Base-by-base conservation (phyloP, 2,329 filamentous ascomycete genomes). In the Graphium sp. region DNA sequence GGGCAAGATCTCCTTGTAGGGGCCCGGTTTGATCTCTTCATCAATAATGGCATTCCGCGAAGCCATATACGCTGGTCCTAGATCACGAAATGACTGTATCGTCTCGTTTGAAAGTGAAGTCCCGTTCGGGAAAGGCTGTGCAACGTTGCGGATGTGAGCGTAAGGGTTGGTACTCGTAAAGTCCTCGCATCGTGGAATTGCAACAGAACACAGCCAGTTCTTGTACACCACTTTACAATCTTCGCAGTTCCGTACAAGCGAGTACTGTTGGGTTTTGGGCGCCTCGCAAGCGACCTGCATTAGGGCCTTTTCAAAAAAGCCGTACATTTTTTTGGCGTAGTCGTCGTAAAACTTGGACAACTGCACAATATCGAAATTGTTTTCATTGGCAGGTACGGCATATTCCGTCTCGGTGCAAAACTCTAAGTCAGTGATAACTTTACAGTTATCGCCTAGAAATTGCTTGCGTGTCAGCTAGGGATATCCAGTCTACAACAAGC, bases 331-430 rank as follows among this genome's bases (percentile, higher is more conserved):
- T 14, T 55, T 49, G 6, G 87, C 82, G 43, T 80, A 71, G 24
- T 69, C 53, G 49, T 98, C 87, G 56, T 95, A 98, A 33, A 78
- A 68, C 4, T 59, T 51, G 4, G 67, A 73, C 7, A 98, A 65
- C 12, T 59, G 55, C 2, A 64, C 58, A 28, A 62, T 55, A 30
- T 66, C 58, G 38, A 71, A 74, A 25, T 58, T 68, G 20, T 58
- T 52, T 2, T 70, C 62, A 42, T 92, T 92, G 22, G 78, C 74
- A 1, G 89, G 89, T 1, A 94, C 89, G 6, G 87, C 79, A 46
- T 94, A 94, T 28, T 87, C 82, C 26, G 87, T 78, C 41, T 87
- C 72, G 39, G 76, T 67, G 55, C 89, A 98, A 49, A 95, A 91
- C 0, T 73, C 60, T n/a, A 98, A 69, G 44, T 91, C 75, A 48